phyloP scores from a whole-genome alignment of 768 basidiomycete genomes.

The Pleurotus sapidus region DNA sequence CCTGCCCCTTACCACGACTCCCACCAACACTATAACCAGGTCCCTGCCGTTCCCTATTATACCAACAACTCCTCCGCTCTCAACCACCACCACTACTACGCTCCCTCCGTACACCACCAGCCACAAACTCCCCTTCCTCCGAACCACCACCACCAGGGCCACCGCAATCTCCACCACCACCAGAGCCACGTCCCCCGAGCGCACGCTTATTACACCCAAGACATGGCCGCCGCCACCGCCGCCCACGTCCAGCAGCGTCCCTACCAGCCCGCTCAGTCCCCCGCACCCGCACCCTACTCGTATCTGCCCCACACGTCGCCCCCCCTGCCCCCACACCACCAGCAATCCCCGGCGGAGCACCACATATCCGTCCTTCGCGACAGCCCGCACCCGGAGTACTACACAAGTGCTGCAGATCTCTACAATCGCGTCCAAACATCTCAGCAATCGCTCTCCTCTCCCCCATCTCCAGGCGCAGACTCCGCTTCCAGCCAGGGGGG shows the following conservation, averaged over 20 bases:
- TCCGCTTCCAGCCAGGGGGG: conserved; percentile 28
- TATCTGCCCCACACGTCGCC: conserved; percentile 37
- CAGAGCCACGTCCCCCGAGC: background rate
- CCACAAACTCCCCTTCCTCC: background rate
- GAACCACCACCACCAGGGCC: background rate
- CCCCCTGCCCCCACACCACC: conserved; percentile 36
- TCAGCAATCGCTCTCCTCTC: conserved; percentile 13
- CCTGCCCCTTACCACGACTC: conserved; percentile 4
- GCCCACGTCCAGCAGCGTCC: conserved; percentile 26
- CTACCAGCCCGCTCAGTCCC: conserved; percentile 28
- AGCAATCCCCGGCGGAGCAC: conserved; percentile 16
- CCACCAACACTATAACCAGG: background rate
- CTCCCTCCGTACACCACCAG: background rate
- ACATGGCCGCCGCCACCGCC: conserved; percentile 19
- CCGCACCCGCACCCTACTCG: conserved; percentile 30
- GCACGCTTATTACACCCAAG: background rate
- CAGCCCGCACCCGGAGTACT: conserved; percentile 42
- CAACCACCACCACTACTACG: conserved; percentile 3
- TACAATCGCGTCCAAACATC: conserved; percentile 46
- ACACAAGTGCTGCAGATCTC: conserved; percentile 52
- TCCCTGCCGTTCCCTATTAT: background rate
- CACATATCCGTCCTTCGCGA: conserved; percentile 13
- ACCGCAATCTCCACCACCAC: conserved; percentile 3
- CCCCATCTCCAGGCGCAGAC: conserved; percentile 32
- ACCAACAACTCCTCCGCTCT: background rate